These are phyloP conservation scores for Penicillium sp. DNA, from an alignment of 2,329 filamentous ascomycete species.

Conservation along the genomic window DNA sequence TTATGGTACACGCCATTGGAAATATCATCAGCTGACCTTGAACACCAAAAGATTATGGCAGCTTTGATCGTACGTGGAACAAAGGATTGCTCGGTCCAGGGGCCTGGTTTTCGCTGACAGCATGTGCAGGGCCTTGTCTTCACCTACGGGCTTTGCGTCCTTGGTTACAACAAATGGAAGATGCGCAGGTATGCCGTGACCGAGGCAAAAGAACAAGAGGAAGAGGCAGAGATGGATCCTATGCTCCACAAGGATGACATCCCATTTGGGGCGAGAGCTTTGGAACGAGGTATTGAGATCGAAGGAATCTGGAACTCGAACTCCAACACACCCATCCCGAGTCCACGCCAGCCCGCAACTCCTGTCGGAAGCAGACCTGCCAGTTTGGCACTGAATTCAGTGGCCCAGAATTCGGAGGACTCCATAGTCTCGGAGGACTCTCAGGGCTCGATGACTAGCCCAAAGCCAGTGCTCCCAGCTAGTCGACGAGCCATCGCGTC, in stretches of 20 bases:
- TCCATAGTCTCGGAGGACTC: not conserved
- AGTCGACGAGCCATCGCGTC: not conserved
- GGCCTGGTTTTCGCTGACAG: constrained; percentile 22
- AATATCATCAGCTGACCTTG: constrained; percentile 15
- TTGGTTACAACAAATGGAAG: constrained; percentile 57
- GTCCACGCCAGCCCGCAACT: constrained; percentile 23
- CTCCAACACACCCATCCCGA: constrained; percentile 39
- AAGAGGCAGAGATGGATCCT: constrained; percentile 54
- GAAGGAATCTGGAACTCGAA: constrained; percentile 80
- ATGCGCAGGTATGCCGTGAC: constrained; percentile 64
- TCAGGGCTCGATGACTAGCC: not conserved
- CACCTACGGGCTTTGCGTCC: constrained; percentile 65
- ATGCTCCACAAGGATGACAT: constrained; percentile 62
- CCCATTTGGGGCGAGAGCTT: constrained; percentile 82
- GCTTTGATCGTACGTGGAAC: constrained; percentile 60
- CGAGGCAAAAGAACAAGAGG: constrained; percentile 65
- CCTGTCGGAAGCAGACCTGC: constrained; percentile 21
- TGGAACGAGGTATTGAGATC: constrained; percentile 79
- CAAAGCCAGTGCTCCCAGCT: constrained; percentile 1
- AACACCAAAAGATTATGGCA: constrained; percentile 65
- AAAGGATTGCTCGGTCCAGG: not conserved
- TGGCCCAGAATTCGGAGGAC: not conserved
- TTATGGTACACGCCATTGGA: not conserved
- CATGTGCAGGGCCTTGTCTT: constrained; percentile 62
- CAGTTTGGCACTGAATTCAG: constrained; percentile 3